Conservation (phyloP, 169 alveolate species). For the Theileria luwenshuni region DNA sequence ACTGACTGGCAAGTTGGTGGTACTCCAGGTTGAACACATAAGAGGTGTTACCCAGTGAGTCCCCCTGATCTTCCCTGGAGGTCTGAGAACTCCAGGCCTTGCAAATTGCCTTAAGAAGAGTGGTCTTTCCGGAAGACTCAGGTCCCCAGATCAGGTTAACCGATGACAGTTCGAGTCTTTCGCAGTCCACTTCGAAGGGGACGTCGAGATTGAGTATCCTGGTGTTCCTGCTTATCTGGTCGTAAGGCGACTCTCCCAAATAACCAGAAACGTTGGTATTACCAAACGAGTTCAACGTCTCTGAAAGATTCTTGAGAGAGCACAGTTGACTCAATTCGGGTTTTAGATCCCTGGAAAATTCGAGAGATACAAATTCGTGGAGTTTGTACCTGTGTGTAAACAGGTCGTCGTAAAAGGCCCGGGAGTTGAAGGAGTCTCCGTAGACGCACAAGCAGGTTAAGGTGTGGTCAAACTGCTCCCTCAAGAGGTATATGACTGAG, state of each 20-base stretch:
- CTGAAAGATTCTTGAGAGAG: not conserved
- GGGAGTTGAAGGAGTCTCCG: conserved; percentile 26
- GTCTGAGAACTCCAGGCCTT: conserved; percentile 37
- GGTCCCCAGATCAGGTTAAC: conserved; percentile 49
- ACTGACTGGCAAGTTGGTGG: conserved; percentile 52
- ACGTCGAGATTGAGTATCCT: conserved; percentile 19
- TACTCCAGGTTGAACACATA: conserved; percentile 43
- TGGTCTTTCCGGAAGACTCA: conserved; percentile 52
- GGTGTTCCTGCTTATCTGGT: not conserved
- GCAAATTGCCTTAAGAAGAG: conserved; percentile 41
- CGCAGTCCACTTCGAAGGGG: conserved; percentile 52
- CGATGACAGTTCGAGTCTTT: conserved; percentile 7
- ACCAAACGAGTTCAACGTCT: not conserved
- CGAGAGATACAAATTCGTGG: conserved; percentile 1
- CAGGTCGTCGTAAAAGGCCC: conserved; percentile 44
- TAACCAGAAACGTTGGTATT: not conserved
- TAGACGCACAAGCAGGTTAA: conserved; percentile 41
- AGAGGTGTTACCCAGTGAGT: not conserved
- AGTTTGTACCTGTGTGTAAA: conserved; percentile 13
- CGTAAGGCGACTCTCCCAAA: conserved; percentile 13
- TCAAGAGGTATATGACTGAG: conserved; percentile 32
- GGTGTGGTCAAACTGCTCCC: conserved; percentile 13
- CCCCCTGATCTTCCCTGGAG: not conserved
- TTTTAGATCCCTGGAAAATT: not conserved
- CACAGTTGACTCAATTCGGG: not conserved